Conservation (phyloP, 2,329 filamentous ascomycete species). For the Fusarium devonianum region DNA sequence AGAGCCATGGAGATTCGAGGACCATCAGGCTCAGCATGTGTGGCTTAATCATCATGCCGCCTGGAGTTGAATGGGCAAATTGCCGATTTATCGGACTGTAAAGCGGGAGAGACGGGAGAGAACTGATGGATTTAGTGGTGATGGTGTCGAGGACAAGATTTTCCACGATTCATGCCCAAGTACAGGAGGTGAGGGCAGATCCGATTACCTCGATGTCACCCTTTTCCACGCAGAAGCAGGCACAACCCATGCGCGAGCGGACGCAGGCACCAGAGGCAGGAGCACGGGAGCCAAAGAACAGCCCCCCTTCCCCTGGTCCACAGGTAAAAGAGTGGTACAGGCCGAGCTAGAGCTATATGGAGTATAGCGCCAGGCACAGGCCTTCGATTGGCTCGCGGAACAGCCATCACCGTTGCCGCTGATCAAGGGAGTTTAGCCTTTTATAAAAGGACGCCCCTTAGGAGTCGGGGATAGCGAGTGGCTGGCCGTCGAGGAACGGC, state of each 20-base stretch:
- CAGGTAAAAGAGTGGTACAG: constrained; percentile 20
- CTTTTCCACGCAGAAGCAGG: constrained; percentile 22
- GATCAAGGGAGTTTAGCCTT: constrained; percentile 11
- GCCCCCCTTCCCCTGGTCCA: constrained; percentile 24
- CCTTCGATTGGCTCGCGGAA: constrained; percentile 52
- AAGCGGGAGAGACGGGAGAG: constrained; percentile 4
- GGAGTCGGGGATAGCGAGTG: constrained; percentile 16
- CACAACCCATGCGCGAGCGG: constrained; percentile 16
- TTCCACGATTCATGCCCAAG: constrained; percentile 21
- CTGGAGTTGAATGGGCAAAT: background rate
- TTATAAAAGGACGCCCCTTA: constrained; percentile 19
- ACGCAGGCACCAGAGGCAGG: constrained; percentile 21
- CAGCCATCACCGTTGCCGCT: constrained; percentile 17
- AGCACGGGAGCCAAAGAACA: constrained; percentile 13
- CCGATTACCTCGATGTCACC: constrained; percentile 40
- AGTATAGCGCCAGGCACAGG: constrained; percentile 51
- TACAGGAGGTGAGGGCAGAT: constrained; percentile 31
- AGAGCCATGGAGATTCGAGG: constrained; percentile 5
- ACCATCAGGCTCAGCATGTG: no score
- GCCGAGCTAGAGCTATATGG: constrained; percentile 11
- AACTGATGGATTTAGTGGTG: constrained; percentile 14
- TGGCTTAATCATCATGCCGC: no score
- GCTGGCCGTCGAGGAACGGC: constrained; percentile 4
- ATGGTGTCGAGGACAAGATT: constrained; percentile 26
- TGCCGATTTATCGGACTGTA: background rate